Evolutionary conservation across 805 yeast species (phyloP).

Genomic region (Starmerella khaoyaiensis): DNA sequence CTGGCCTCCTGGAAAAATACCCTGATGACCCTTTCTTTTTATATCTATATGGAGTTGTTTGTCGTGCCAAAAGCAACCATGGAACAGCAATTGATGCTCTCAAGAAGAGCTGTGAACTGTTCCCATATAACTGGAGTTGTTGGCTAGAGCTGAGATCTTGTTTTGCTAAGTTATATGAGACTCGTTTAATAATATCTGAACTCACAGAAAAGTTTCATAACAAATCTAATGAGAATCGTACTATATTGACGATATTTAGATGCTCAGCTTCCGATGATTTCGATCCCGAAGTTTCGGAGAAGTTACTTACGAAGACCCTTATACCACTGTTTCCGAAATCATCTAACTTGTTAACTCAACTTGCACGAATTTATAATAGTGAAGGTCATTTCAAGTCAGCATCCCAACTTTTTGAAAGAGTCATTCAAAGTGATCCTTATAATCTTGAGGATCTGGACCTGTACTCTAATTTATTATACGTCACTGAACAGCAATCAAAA

Average conservation of each 20-base stretch:
- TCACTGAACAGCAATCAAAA: slow-evolving; percentile 78
- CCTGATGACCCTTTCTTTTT: slow-evolving; percentile 41
- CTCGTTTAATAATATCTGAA: not conserved
- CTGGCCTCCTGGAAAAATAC: no score
- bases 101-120: slow-evolving; percentile 46
- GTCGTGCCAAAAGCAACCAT: slow-evolving; percentile 49
- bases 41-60: slow-evolving; percentile 59
- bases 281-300: slow-evolving; percentile 23
- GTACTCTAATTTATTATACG: slow-evolving; percentile 88
- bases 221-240: slow-evolving; percentile 11
- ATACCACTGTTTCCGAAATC: slow-evolving; percentile 54
- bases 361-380: slow-evolving; percentile 70
- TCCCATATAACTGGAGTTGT: slow-evolving; percentile 87
- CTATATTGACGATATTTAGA: slow-evolving; percentile 46
- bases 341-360: slow-evolving; percentile 62
- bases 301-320: slow-evolving; percentile 26
- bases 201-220: slow-evolving; percentile 5
- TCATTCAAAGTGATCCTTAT: slow-evolving; percentile 63
- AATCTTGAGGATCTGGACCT: slow-evolving; percentile 83
- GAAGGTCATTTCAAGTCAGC: slow-evolving; percentile 75
- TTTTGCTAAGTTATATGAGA: slow-evolving; percentile 28
- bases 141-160: slow-evolving; percentile 71
- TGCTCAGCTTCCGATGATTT: slow-evolving; percentile 64
- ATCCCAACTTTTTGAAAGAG: slow-evolving; percentile 62
- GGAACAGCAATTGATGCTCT: slow-evolving; percentile 48